These are phyloP conservation scores for Clonostachys sp. DNA, from an alignment of 2,329 filamentous ascomycete species.

Conservation along the genomic window DNA sequence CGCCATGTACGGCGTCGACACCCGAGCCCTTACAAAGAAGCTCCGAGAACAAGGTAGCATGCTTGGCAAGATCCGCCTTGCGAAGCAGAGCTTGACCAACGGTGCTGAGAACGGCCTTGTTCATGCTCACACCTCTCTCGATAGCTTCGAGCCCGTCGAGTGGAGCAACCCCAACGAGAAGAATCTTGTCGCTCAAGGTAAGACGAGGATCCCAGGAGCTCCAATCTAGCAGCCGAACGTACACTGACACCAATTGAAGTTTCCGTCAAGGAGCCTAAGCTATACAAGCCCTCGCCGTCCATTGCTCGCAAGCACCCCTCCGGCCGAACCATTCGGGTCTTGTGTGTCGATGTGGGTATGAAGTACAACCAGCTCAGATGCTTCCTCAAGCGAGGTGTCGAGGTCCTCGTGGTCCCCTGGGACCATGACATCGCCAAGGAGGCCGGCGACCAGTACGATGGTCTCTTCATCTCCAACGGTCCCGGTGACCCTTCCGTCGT, in stretches of 20 bases:
- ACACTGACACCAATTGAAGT: slow-evolving; percentile 47
- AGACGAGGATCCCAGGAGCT: slow-evolving; percentile 30
- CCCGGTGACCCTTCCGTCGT: slow-evolving; percentile 92
- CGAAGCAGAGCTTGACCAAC: slow-evolving; percentile 44
- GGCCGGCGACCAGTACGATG: slow-evolving; percentile 82
- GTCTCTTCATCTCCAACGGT: slow-evolving; percentile 96
- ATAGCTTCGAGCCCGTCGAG: slow-evolving; percentile 71
- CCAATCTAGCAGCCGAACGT: slow-evolving; percentile 4
- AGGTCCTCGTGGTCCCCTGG: slow-evolving; percentile 94
- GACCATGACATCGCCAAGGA: slow-evolving; percentile 83
- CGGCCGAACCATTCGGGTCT: slow-evolving; percentile 78
- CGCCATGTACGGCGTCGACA: slow-evolving; percentile 93
- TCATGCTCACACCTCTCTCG: slow-evolving; percentile 16
- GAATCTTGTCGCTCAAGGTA: slow-evolving; percentile 93
- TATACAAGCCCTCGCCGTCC: slow-evolving; percentile 68
- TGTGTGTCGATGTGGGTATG: slow-evolving; percentile 94
- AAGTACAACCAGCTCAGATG: slow-evolving; percentile 98
- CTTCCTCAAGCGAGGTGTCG: slow-evolving; percentile 83
- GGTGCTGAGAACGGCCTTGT: slow-evolving; percentile 29
- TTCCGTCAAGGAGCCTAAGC: slow-evolving; percentile 79
- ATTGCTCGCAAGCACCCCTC: slow-evolving; percentile 79
- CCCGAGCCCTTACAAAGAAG: slow-evolving; percentile 86
- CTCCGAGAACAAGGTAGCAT: slow-evolving; percentile 94
- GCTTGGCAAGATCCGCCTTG: slow-evolving; percentile 82
- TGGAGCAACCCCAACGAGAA: slow-evolving; percentile 91